phyloP scores from a whole-genome alignment of 192 early-diverging fungal genomes.

The Thoreauomyces humboldtii region DNA sequence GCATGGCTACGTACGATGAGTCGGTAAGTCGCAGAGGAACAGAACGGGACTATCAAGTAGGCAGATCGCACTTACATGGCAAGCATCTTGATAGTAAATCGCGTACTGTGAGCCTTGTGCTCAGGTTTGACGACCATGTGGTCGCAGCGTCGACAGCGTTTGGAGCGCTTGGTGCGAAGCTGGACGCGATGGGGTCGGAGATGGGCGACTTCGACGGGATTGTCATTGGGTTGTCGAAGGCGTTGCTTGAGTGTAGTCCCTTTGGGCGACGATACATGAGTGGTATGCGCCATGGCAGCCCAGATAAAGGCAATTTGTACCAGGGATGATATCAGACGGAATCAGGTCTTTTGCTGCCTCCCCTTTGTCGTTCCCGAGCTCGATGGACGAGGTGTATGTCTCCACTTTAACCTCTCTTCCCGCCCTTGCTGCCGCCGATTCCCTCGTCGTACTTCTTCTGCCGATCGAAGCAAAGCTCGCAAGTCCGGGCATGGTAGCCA shows the following conservation, averaged over 20 bases:
- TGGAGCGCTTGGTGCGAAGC: conserved; percentile 80
- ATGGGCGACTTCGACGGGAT: no score
- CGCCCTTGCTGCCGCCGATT: no score
- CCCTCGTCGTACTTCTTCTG: no score
- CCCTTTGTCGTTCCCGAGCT: neutral
- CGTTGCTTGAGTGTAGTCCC: no score
- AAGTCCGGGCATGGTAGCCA: conserved; percentile 33
- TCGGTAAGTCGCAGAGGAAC: neutral
- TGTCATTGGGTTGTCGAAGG: no score
- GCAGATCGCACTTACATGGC: conserved; percentile 58
- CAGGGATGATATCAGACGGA: neutral
- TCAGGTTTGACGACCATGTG: conserved; percentile 91
- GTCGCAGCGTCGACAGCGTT: conserved; percentile 82
- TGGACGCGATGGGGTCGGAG: conserved; percentile 88
- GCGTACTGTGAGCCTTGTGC: conserved; percentile 80
- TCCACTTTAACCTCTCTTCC: neutral
- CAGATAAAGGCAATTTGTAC: no score
- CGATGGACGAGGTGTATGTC: neutral
- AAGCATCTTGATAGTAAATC: conserved; percentile 87
- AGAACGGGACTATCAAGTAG: neutral
- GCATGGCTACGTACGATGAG: conserved; percentile 51
- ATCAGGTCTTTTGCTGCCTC: neutral
- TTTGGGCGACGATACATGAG: no score
- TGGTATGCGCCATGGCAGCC: no score
- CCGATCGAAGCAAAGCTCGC: neutral